Evolutionary conservation across 768 basidiomycete genomes (phyloP), one percentile per base, ranked within the genome.

Genomic region (Tricholoma bakamatsutake): DNA sequence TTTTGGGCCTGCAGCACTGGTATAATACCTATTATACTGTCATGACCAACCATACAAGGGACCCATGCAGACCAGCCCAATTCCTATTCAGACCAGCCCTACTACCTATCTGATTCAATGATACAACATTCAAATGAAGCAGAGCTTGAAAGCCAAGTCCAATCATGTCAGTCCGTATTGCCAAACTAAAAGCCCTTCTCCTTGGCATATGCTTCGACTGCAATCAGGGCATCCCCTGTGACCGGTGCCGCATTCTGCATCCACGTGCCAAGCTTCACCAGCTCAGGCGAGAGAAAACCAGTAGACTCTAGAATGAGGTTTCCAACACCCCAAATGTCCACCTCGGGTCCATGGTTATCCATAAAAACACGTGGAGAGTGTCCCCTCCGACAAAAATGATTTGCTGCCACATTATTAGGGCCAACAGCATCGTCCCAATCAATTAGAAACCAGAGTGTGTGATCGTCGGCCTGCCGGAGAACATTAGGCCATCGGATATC

Each of bases 241-340:
- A 17, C 37, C 37, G 37, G 37, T 2, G 37, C 37, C 13, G 15
- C 37, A 39, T 39, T 48, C 30, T 48, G 46, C 46, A 48, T 48
- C 46, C 46, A 48, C 8, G 27, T 48, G 27, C 46, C 30, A 27
- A 48, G 30, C 30, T 48, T 31, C 46, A 27, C 46, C 46, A 48
- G 30, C 46, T 48, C 30, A 27, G 46, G 46, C 18, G 30, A 21
- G 46, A 27, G 24, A 27, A 27, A 27, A 24, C 30, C 6, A 27
- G 46, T 24, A 27, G 17, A 27, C 30, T 48, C 46, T 48, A 40
- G 34, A 35, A 35, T 35, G 13, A 24, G 21, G 21, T 24, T 24
- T 24, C 61, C 45, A 30, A 69, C 65, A 52, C 59, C 66, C 69
- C 69, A 70, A 15, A 70, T 65, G 54, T 70, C 69, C 13, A 70